Percentiles rank a stretch among this genome's conserved stretches.
phyloP scores from a whole-genome alignment of 2,329 filamentous ascomycete species.

The Fusarium albosuccineum region DNA sequence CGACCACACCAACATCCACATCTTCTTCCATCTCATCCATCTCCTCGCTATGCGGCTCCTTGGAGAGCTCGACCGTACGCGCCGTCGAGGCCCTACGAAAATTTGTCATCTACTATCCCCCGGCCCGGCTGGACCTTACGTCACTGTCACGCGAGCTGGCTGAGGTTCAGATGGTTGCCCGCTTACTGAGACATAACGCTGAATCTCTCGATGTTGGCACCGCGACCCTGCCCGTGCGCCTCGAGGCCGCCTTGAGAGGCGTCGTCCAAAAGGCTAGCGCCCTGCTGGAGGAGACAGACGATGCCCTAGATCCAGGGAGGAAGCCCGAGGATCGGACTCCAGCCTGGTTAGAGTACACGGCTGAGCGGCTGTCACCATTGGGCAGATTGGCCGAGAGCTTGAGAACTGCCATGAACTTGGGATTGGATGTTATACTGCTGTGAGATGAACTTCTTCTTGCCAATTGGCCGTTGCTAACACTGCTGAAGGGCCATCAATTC shows the following conservation, averaged over 20 bases:
- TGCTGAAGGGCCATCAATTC: constrained; percentile 38
- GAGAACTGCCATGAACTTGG: constrained; percentile 43
- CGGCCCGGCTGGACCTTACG: constrained; percentile 42
- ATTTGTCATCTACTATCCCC: constrained; percentile 43
- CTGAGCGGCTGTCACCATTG: constrained; percentile 40
- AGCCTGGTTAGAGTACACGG: constrained; percentile 42
- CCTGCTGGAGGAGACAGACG: constrained; percentile 41
- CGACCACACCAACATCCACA: constrained; percentile 12
- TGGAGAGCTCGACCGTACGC: constrained; percentile 36
- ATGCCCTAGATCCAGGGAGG: constrained; percentile 35
- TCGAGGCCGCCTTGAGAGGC: constrained; percentile 30
- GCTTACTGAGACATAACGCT: constrained; percentile 43
- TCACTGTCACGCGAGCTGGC: constrained; percentile 46
- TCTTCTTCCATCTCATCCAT: constrained; percentile 20
- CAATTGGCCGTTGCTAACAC: constrained; percentile 15
- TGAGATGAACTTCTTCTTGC: not conserved
- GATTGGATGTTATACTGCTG: constrained; percentile 41
- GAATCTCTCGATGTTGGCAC: constrained; percentile 29
- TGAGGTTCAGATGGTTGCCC: constrained; percentile 44
- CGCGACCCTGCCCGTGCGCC: constrained; percentile 21
- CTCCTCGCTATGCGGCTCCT: constrained; percentile 36
- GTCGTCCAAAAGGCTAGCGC: constrained; percentile 36
- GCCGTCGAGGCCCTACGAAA: constrained; percentile 40
- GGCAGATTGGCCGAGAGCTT: constrained; percentile 35
- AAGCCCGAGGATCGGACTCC: constrained; percentile 25